These are phyloP conservation scores for Cyberlindnera americana DNA, from an alignment of 805 yeast species.

Conservation along the genomic window DNA sequence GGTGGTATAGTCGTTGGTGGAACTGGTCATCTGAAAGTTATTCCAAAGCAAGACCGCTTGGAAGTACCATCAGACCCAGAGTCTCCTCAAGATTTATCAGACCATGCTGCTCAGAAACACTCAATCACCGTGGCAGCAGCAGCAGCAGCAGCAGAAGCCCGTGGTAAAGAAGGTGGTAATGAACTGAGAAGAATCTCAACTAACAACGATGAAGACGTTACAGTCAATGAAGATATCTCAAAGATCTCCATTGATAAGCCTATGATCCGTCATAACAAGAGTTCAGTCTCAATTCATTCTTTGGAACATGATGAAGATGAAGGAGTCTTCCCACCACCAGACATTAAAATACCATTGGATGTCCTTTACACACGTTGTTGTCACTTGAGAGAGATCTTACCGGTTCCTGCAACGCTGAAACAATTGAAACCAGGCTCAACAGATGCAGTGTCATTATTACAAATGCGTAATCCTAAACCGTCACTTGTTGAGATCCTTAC, in stretches of 20 bases:
- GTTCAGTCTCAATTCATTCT: conserved; percentile 27
- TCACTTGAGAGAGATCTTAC: conserved; percentile 85
- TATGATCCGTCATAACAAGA: conserved; percentile 36
- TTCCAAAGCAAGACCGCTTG: conserved; percentile 21
- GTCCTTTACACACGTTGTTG: conserved; percentile 88
- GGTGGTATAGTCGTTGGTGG: conserved; percentile 81
- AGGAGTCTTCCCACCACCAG: conserved; percentile 30
- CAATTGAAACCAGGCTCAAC: conserved; percentile 72
- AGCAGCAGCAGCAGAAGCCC: conserved; percentile 35
- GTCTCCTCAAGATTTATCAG: neutral
- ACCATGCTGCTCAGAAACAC: conserved; percentile 23
- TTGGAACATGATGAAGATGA: conserved; percentile 19
- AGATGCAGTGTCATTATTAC: conserved; percentile 77
- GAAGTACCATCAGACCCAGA: conserved; percentile 19
- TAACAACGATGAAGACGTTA: conserved; percentile 37
- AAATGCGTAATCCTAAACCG: conserved; percentile 81
- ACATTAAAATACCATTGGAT: conserved; percentile 47
- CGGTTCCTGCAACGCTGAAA: conserved; percentile 84
- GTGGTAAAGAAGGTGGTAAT: conserved; percentile 33
- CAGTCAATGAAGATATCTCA: conserved; percentile 31
- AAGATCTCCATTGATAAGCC: conserved; percentile 42
- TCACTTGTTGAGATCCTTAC: conserved; percentile 84
- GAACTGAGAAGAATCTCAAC: conserved; percentile 29
- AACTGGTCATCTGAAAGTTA: conserved; percentile 56
- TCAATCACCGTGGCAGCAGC: conserved; percentile 33